Evolutionary conservation across 352 stramenopile species (phyloP), one percentile per base, ranked within the genome.

Genomic region (Phytophthora sp.): DNA sequence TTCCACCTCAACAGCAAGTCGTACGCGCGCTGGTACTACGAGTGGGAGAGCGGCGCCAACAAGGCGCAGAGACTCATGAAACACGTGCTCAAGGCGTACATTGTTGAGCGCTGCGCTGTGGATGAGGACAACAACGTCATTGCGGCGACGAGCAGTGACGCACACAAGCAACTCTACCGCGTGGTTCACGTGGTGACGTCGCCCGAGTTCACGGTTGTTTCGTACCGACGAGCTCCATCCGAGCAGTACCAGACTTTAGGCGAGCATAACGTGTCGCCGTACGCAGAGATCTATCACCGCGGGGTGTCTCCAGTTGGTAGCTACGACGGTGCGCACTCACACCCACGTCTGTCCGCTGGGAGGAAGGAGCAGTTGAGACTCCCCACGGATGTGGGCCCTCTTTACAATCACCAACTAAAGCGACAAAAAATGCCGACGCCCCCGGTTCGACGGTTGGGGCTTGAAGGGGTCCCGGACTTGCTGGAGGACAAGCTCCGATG

Each of bases 11-110:
- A 91, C 44, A 37, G 64, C 6, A 76, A 79, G 42, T 56, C 73
- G 8, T 71, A 70, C 39, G 64, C 66, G 0, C 56, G 77, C 1
- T 92, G 83, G 83, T 92, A 88, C 52, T 92, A 90, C 54, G 76
- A 89, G 44, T 92, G 83, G 83, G 83, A 88, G 54, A 89, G 80
- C 35, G 83, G 74, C 0, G 78, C 80, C 20, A 92, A 80, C 39
- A 90, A 88, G 52, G 80, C 81, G 0, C 83, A 89, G 48, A 61
- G 83, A 38, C 79, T 90, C 34, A 89, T 79, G 46, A 85, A 88
- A 46, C 83, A 92, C 56, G 59, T 78, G n/a, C 70, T 92, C 5
- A 78, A 79, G 24, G 67, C 79, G 2, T 90, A 90, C 23, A 54
- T 92, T 1, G 54, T 89, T 27, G 74, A 84, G 20, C 68, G 63